Percentiles rank a stretch among this genome's conserved stretches.
phyloP scores from a whole-genome alignment of 2,329 filamentous ascomycete species.

The Alternaria ethzedia region DNA sequence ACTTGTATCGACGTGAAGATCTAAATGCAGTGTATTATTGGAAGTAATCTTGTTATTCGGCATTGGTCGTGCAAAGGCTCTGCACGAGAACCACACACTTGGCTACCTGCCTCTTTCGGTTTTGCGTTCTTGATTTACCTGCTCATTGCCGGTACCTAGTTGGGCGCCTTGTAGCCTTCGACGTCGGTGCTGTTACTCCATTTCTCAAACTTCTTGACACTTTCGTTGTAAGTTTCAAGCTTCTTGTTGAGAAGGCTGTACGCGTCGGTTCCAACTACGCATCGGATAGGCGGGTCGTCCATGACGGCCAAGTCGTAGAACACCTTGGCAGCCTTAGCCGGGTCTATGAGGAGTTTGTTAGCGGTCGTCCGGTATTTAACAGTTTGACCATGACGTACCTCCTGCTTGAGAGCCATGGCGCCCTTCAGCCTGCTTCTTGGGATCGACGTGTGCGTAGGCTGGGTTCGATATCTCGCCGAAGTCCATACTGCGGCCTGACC shows the following conservation, averaged over 20 bases:
- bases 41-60: background rate
- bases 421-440: slow-evolving; percentile 49
- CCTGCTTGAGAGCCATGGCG: slow-evolving; percentile 56
- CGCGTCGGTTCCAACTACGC: slow-evolving; percentile 62
- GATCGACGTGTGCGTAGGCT: slow-evolving; percentile 58
- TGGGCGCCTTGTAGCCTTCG: slow-evolving; percentile 46
- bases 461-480: slow-evolving; percentile 54
- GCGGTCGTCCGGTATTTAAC: background rate
- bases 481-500: slow-evolving; percentile 55
- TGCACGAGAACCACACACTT: background rate
- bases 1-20: background rate
- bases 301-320: slow-evolving; percentile 63
- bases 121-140: background rate
- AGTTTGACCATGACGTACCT: background rate
- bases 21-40: background rate
- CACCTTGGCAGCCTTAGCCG: slow-evolving; percentile 56
- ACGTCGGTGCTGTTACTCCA: slow-evolving; percentile 58
- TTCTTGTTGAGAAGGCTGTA: slow-evolving; percentile 58
- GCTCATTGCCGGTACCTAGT: slow-evolving; percentile 5
- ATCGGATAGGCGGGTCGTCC: slow-evolving; percentile 60
- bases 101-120: background rate
- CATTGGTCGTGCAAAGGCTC: background rate
- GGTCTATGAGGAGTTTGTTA: slow-evolving; percentile 44
- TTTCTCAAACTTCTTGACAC: slow-evolving; percentile 59
- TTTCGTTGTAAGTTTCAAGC: slow-evolving; percentile 57